phyloP scores from a whole-genome alignment of 768 basidiomycete genomes.

The Kondoa subrosea region DNA sequence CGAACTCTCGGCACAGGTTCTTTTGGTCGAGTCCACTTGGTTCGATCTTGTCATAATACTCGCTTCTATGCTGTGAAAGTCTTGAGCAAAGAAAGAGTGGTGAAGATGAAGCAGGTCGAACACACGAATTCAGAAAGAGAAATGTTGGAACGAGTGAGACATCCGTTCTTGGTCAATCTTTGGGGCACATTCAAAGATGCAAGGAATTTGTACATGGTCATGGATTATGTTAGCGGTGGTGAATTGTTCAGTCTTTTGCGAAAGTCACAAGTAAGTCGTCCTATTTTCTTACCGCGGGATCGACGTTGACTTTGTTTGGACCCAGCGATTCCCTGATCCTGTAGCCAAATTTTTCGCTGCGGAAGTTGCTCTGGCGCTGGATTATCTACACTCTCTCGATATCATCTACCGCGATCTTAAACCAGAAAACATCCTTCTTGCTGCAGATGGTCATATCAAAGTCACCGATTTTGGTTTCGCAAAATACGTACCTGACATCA shows the following conservation, averaged over 20 bases:
- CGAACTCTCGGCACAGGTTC: constrained; percentile 62
- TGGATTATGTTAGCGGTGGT: constrained; percentile 53
- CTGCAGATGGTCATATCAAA: constrained; percentile 58
- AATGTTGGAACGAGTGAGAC: constrained; percentile 67
- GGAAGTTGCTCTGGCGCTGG: constrained; percentile 83
- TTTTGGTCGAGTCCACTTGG: constrained; percentile 83
- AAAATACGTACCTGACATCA: constrained; percentile 93
- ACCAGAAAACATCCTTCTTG: constrained; percentile 38
- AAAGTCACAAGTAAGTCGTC: constrained; percentile 25
- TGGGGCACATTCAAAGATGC: constrained; percentile 86
- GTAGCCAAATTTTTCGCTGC: constrained; percentile 97
- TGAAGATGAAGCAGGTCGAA: constrained; percentile 74
- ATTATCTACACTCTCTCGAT: constrained; percentile 88
- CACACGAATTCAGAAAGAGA: constrained; percentile 95
- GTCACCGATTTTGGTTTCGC: constrained; percentile 92
- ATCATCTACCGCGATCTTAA: constrained; percentile 98
- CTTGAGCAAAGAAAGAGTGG: constrained; percentile 33
- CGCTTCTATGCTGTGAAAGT: constrained; percentile 63
- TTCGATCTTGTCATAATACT: constrained; percentile 40
- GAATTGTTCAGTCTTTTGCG: constrained; percentile 94
- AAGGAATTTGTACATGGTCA: constrained; percentile 93
- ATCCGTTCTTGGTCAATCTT: constrained; percentile 93
- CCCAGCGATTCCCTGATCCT: constrained; percentile 84
- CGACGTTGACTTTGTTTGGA: constrained; percentile 35
- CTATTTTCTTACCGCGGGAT: background rate